Evolutionary conservation across 148 eudicot species (phyloP), one percentile per base, ranked within the genome.

Genomic region (Talinum fruticosum): DNA sequence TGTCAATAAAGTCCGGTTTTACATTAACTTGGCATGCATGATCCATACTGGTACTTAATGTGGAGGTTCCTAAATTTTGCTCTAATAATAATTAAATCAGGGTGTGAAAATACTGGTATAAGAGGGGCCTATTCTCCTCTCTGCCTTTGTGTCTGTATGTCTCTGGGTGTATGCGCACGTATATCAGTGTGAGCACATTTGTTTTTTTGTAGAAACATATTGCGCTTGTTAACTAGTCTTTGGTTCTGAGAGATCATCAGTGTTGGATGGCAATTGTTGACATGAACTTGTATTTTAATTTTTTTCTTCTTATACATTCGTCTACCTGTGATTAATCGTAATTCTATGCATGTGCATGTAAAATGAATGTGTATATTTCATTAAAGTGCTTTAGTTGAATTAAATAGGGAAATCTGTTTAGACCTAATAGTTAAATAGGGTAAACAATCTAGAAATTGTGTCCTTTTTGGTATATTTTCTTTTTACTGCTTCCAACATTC

Each of bases 261-360:
- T 78, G 41, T 33, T 32, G 24, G 15, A 69, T 82, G 36, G 14
- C 15, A 72, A 64, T 34, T 35, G 35, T 6, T 78, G 75, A 69
- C 49, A 30, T 67, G 53, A 66, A 29, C 67, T 53, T 69, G 28
- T 51, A 30, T 29, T 36, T 38, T 54, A 21, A 38, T 29, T 18
- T 30, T 54, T 62, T 59, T 34, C 51, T 35, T 49, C 59, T 0
- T 38, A 29, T 51, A 38, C 45, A 76, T 32, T 38, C 36, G 38
- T 73, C 65, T 82, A 41, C 71, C 59, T 69, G 45, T 47, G 67
- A 13, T 21, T 73, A 19, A 6, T 30, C 53, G 53, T 5, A 10
- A 28, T 15, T 26, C 32, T 34, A 74, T 82, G 65, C 59, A 16
- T 35, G 51, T 67, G 34, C 23, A 35, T 44, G 21, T 18, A 54